A percentile compares a stretch with the other conserved stretches of the same genome.
Conservation (phyloP, 1,284 basidiomycete species). For the Ustilago bromivora region DNA sequence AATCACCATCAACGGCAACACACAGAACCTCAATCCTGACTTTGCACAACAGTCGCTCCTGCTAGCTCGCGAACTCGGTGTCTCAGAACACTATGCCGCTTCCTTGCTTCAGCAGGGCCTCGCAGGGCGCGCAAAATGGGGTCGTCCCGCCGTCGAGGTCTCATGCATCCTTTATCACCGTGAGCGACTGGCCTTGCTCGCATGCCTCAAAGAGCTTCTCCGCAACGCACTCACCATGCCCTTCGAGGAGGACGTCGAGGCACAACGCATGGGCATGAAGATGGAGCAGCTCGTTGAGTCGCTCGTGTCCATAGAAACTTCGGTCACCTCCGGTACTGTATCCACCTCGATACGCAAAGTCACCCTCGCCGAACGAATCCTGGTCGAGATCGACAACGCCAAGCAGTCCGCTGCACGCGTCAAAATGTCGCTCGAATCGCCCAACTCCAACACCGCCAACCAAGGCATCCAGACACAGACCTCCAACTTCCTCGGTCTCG, state of each 20-base stretch:
- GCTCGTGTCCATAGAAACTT: constrained; percentile 47
- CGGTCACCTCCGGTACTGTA: constrained; percentile 11
- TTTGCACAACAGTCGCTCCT: constrained; percentile 65
- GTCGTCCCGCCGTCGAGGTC: constrained; percentile 61
- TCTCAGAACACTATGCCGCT: constrained; percentile 67
- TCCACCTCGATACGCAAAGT: constrained; percentile 26
- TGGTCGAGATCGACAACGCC: constrained; percentile 53
- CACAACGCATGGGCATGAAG: constrained; percentile 56
- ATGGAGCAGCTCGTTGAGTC: constrained; percentile 62
- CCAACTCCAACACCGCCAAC: constrained; percentile 19
- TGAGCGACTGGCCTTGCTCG: constrained; percentile 63
- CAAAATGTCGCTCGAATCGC: constrained; percentile 49
- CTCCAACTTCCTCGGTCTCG: constrained; percentile 47
- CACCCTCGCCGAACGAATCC: constrained; percentile 45
- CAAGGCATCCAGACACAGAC: constrained; percentile 47
- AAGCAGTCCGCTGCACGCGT: constrained; percentile 40
- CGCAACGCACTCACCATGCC: constrained; percentile 62
- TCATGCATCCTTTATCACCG: constrained; percentile 65
- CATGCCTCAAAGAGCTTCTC: constrained; percentile 62
- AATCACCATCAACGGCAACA: constrained; percentile 61
- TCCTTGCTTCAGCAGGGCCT: constrained; percentile 67
- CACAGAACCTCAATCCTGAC: constrained; percentile 63
- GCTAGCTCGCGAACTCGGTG: constrained; percentile 57
- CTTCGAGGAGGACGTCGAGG: constrained; percentile 51
- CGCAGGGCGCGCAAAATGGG: constrained; percentile 60